These are phyloP conservation scores for Seminavis robusta DNA, from an alignment of 108 stramenopile species.

Conservation along the genomic window DNA sequence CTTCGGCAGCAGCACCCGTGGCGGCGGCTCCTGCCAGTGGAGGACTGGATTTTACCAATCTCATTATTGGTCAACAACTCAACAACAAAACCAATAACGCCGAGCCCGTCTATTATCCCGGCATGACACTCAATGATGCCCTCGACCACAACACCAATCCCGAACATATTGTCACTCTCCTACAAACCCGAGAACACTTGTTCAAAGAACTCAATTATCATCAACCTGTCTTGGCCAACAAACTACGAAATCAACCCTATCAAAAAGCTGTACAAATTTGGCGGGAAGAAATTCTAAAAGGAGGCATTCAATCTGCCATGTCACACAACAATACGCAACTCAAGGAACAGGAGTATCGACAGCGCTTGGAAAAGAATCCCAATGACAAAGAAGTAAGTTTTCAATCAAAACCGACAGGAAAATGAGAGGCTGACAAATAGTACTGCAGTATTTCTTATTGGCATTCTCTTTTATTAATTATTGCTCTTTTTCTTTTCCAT, in stretches of 20 bases:
- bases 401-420: slow-evolving; percentile 46
- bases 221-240: slow-evolving; percentile 49
- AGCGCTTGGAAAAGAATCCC: slow-evolving; percentile 62
- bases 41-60: slow-evolving; percentile 40
- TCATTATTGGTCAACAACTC: slow-evolving; percentile 2
- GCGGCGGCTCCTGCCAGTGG: slow-evolving; percentile 9
- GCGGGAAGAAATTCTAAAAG: slow-evolving; percentile 66
- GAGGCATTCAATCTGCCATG: slow-evolving; percentile 45
- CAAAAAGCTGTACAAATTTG: slow-evolving; percentile 55
- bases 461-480: no score
- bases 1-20: slow-evolving; percentile 1
- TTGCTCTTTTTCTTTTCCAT: no score
- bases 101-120: slow-evolving; percentile 55
- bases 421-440: no score
- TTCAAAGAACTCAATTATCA: slow-evolving; percentile 85
- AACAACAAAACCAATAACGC: not conserved
- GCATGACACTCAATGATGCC: slow-evolving; percentile 84
- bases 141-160: slow-evolving; percentile 75
- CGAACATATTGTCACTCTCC: slow-evolving; percentile 49
- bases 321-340: slow-evolving; percentile 34
- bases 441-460: no score
- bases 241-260: slow-evolving; percentile 26
- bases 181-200: slow-evolving; percentile 57
- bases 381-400: slow-evolving; percentile 80
- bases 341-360: slow-evolving; percentile 38